Evolutionary conservation across 768 basidiomycete species (phyloP).

Genomic region (Nevesoporus exiguus): DNA sequence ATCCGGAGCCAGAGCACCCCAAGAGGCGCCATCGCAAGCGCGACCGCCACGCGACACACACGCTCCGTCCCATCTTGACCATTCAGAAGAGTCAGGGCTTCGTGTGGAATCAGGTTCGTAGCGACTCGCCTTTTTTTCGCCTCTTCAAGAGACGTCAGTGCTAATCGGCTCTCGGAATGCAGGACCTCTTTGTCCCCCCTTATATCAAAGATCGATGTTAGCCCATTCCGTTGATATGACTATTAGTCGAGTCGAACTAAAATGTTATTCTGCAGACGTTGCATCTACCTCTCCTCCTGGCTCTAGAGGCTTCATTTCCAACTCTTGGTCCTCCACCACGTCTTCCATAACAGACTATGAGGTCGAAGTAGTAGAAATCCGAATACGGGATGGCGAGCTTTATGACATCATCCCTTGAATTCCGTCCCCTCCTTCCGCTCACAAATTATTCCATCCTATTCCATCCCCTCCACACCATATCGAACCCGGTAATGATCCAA

Average conservation of each 20-base stretch:
- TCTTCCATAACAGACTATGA: constrained; percentile 72
- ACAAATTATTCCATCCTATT: not conserved
- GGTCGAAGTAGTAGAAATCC: constrained; percentile 85
- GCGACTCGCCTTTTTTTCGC: not conserved
- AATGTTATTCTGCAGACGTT: constrained; percentile 53
- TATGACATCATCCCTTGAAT: constrained; percentile 66
- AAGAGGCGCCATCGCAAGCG: constrained; percentile 49
- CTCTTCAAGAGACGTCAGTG: not conserved
- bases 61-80: constrained; percentile 78
- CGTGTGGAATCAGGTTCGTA: constrained; percentile 86
- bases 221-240: constrained; percentile 35
- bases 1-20: constrained; percentile 54
- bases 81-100: constrained; percentile 87
- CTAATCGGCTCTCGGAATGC: not conserved
- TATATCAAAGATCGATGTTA: constrained; percentile 89
- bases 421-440: not conserved
- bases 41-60: constrained; percentile 55
- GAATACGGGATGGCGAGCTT: constrained; percentile 75
- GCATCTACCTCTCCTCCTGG: constrained; percentile 81
- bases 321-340: constrained; percentile 64
- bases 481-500: constrained; percentile 13
- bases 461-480: no score
- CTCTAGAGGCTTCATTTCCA: constrained; percentile 60
- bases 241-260: constrained; percentile 6
- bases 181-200: constrained; percentile 86